phyloP scores from a whole-genome alignment of 31 red algal species.

The Bonnemaisonia californica region DNA sequence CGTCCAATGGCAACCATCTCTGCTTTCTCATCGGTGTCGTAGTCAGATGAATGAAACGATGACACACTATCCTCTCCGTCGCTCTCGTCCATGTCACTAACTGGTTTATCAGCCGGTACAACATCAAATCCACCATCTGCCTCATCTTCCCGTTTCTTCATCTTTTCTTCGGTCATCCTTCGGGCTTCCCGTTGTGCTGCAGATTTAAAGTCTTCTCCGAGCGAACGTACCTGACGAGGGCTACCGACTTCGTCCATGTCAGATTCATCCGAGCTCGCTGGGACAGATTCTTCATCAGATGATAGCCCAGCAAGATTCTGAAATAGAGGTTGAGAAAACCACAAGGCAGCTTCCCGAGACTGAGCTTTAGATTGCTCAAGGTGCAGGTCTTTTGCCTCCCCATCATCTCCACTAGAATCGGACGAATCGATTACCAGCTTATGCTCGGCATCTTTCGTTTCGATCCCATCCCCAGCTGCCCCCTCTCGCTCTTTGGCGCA shows the following conservation, averaged over 20 bases:
- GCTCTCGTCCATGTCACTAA: constrained; percentile 13
- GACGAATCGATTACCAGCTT: constrained; percentile 56
- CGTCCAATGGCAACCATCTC: constrained; percentile 83
- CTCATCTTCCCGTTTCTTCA: constrained; percentile 27
- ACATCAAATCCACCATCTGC: constrained; percentile 54
- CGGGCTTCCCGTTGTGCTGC: constrained; percentile 42
- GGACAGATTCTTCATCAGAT: constrained; percentile 28
- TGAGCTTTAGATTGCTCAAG: background rate
- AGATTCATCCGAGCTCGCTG: background rate
- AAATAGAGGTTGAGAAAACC: constrained; percentile 84
- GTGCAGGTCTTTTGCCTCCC: constrained; percentile 41
- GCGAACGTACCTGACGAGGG: background rate
- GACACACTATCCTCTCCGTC: constrained; percentile 41
- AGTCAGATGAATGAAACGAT: constrained; percentile 71
- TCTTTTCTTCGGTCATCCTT: constrained; percentile 8
- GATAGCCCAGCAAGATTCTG: constrained; percentile 44
- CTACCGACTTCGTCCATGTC: background rate
- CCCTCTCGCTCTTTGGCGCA: constrained; percentile 25
- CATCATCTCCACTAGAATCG: constrained; percentile 40
- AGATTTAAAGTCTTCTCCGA: constrained; percentile 39
- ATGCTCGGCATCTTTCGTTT: background rate
- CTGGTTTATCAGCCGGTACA: constrained; percentile 35
- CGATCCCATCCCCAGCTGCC: background rate
- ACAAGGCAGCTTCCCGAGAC: constrained; percentile 74
- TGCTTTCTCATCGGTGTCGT: constrained; percentile 82